These are phyloP conservation scores for Helicocarpus griseus DNA, from an alignment of 2,329 filamentous ascomycete genomes.

Conservation along the genomic window DNA sequence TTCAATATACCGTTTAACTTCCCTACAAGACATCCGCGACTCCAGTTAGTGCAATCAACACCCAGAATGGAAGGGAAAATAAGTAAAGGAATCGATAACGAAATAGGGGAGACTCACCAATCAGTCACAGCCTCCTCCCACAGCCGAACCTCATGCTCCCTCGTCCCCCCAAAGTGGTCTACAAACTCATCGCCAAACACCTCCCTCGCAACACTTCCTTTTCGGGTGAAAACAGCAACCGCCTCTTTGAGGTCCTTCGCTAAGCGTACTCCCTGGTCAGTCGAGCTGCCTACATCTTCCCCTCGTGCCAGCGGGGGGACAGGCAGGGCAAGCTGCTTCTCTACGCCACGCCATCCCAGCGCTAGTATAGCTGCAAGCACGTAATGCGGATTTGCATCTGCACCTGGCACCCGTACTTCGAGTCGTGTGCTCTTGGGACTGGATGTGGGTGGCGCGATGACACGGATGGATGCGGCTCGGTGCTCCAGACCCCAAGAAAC, in stretches of 20 bases:
- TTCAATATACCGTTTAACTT: slow-evolving; percentile 68
- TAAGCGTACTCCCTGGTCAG: slow-evolving; percentile 64
- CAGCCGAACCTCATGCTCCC: slow-evolving; percentile 79
- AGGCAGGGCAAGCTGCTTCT: slow-evolving; percentile 79
- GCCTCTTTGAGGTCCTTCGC: slow-evolving; percentile 82
- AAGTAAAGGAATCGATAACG: background rate
- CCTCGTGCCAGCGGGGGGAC: slow-evolving; percentile 77
- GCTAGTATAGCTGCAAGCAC: slow-evolving; percentile 81
- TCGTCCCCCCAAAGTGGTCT: slow-evolving; percentile 85
- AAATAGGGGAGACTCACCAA: slow-evolving; percentile 54
- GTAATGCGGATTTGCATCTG: slow-evolving; percentile 81
- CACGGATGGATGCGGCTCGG: slow-evolving; percentile 77
- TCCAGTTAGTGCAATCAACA: slow-evolving; percentile 9
- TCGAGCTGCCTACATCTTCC: slow-evolving; percentile 63
- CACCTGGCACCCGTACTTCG: slow-evolving; percentile 87
- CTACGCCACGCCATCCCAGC: slow-evolving; percentile 80
- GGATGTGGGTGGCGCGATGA: slow-evolving; percentile 80
- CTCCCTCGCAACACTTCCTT: slow-evolving; percentile 80
- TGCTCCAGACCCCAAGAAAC: slow-evolving; percentile 97
- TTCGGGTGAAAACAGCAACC: slow-evolving; percentile 63
- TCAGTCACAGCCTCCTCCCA: slow-evolving; percentile 97
- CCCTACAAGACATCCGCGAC: slow-evolving; percentile 39
- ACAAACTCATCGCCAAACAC: slow-evolving; percentile 94
- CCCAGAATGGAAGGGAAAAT: background rate
- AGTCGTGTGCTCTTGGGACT: slow-evolving; percentile 82